A percentile compares a stretch with the other conserved stretches of the same genome.
phyloP scores from a whole-genome alignment of 495 filamentous ascomycete species.

The Xylaria bambusicola region DNA sequence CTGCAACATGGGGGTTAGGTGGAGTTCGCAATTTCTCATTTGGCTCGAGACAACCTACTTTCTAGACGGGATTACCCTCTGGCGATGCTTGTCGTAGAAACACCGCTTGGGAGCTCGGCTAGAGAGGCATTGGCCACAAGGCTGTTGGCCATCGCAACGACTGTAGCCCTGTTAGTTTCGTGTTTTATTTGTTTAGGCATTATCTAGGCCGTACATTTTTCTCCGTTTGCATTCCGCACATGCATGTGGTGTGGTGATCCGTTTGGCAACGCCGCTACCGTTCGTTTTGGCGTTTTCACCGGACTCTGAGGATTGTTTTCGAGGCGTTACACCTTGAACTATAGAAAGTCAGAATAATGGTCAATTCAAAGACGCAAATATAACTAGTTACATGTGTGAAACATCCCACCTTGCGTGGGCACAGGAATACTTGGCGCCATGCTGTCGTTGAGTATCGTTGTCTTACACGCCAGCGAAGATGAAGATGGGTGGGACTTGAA shows the following conservation, averaged over 20 bases:
- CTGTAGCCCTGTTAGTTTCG: constrained; percentile 35
- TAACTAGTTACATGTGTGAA: too few relatives aligned
- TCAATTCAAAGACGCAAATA: too few relatives aligned
- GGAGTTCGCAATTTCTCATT: background rate
- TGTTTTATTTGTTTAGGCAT: background rate
- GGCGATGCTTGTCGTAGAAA: constrained; percentile 62
- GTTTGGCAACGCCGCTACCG: constrained; percentile 36
- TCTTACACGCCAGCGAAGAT: background rate
- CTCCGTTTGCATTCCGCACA: constrained; percentile 62
- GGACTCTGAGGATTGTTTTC: constrained; percentile 49
- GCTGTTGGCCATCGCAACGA: constrained; percentile 60
- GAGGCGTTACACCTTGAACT: constrained; percentile 52
- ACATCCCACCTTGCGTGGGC: constrained; percentile 55
- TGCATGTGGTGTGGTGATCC: constrained; percentile 59
- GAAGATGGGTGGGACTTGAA: background rate
- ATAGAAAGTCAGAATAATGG: constrained; percentile 16
- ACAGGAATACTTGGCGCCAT: constrained; percentile 53
- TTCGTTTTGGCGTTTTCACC: constrained; percentile 47
- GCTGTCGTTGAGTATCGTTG: constrained; percentile 24
- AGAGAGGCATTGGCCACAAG: constrained; percentile 59
- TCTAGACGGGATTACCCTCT: constrained; percentile 59
- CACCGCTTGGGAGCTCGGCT: constrained; percentile 59
- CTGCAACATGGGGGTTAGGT: constrained; percentile 23
- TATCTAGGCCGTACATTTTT: constrained; percentile 50
- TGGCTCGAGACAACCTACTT: constrained; percentile 36